A percentile compares a stretch with the other conserved stretches of the same genome.
Evolutionary conservation across 1,284 basidiomycete genomes (phyloP).

Genomic region (Puccinia horiana): DNA sequence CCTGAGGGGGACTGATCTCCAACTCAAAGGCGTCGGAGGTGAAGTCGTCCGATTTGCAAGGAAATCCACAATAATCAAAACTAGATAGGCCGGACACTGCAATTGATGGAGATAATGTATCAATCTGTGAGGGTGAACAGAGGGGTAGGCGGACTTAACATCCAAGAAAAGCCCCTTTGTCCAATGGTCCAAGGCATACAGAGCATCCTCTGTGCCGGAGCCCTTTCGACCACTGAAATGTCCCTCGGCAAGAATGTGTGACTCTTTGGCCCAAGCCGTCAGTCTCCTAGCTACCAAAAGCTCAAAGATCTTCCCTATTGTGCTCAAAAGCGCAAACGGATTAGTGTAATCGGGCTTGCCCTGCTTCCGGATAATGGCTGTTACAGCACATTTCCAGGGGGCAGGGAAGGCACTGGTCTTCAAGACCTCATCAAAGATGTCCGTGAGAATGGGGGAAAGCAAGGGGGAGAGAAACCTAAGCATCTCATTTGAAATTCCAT

Average conservation of each 20-base stretch:
- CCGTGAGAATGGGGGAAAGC: neutral
- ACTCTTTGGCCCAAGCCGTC: neutral
- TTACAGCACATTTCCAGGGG: conserved; percentile 14
- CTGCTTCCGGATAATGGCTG: conserved; percentile 7
- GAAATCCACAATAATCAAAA: neutral
- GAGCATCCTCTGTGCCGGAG: neutral
- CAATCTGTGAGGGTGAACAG: neutral
- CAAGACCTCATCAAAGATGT: neutral
- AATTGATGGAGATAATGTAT: neutral
- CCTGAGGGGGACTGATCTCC: neutral
- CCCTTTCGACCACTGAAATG: neutral
- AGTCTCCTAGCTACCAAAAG: neutral
- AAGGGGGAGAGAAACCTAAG: neutral
- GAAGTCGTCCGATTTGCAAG: neutral
- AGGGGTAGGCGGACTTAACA: conserved; percentile 23
- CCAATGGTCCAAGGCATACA: neutral
- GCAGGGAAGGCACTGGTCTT: neutral
- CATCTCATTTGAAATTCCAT: neutral
- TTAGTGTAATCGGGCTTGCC: conserved; percentile 19
- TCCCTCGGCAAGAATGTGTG: neutral
- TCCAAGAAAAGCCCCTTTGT: conserved; percentile 6
- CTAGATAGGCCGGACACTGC: neutral
- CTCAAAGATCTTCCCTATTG: neutral
- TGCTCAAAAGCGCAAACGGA: neutral
- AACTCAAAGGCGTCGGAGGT: neutral